Evolutionary conservation across 257 asterid species (phyloP), one percentile per base, ranked within the genome.

Genomic region (Pogostemon cablin): DNA sequence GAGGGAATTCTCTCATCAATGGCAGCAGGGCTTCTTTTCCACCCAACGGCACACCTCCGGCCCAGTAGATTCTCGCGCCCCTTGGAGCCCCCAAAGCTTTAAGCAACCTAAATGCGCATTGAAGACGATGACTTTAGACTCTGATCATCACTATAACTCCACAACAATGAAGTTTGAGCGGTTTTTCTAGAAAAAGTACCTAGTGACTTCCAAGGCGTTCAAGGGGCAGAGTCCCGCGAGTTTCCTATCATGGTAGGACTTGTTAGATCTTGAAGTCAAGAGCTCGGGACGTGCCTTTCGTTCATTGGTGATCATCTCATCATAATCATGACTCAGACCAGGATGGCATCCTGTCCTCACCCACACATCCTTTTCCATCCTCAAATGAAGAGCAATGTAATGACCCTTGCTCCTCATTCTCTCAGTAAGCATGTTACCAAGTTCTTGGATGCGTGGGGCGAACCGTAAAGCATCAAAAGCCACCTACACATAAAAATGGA

Each of bases 311-410:
- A 93, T 85, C 81, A 89, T 85, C 67, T 85, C 96, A 68, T 93
- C 96, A 9, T 81, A 84, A 67, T 85, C 84, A 0, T 68, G 86
- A 57, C 71, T 85, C 9, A 93, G 84, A 44, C 99, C 97, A 3
- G 99, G 97, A 69, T 88, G 93, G 59, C 99, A 93, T 11, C 99
- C 99, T 0, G 97, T 93, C 72, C 99, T 85, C 20, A 91, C 99
- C 99, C 99, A 93, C 1, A 93, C 99, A 59, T 93, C 99, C 79
- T 93, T 91, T 52, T 93, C 99, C 99, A 93, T 89, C 73, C 97
- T 88, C 68, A 91, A 83, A 82, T 93, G 99, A 72, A 93, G 97
- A 10, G 97, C 97, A 47, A 93, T 83, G 77, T 86, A 93, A 8
- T 87, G 96, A 57, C 99, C 99, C 70, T 89, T 91, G 81, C 89